phyloP scores from a whole-genome alignment of 768 basidiomycete genomes.

The Dioszegia crocea region DNA sequence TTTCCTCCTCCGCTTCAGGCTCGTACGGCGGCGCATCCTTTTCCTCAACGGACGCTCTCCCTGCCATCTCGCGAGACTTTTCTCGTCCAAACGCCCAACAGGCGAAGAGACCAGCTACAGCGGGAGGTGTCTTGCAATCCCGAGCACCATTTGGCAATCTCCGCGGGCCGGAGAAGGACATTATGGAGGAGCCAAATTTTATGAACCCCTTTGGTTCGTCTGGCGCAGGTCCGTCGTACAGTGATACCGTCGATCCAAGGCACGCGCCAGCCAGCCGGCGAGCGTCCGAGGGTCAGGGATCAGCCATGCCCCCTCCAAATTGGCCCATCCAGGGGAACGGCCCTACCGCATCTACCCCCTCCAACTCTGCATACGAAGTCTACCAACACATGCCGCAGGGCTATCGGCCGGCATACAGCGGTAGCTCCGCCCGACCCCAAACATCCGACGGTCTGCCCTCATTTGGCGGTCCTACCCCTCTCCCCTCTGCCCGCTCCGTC shows the following conservation, averaged over 20 bases:
- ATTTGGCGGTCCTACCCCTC: conserved; percentile 16
- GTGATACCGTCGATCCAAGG: conserved; percentile 26
- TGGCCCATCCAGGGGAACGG: not conserved
- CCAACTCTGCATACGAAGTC: conserved; percentile 14
- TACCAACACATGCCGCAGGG: conserved; percentile 9
- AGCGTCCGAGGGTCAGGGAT: conserved; percentile 32
- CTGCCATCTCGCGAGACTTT: conserved; percentile 48
- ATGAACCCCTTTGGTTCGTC: conserved; percentile 31
- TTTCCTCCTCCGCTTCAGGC: conserved; percentile 33
- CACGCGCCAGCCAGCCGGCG: conserved; percentile 18
- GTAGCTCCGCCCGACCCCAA: conserved; percentile 27
- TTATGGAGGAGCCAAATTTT: conserved; percentile 30
- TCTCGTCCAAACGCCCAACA: conserved; percentile 38
- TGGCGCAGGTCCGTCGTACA: conserved; percentile 3
- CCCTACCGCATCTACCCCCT: conserved; percentile 11
- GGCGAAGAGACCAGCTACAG: conserved; percentile 45
- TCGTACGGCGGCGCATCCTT: conserved; percentile 35
- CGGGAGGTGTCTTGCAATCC: conserved; percentile 24
- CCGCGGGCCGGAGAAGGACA: conserved; percentile 14
- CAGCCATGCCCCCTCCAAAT: conserved; percentile 12
- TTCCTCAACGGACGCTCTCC: conserved; percentile 40
- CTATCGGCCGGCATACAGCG: conserved; percentile 7
- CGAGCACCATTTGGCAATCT: not conserved
- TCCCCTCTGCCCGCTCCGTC: conserved; percentile 27
- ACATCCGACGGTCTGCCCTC: conserved; percentile 40